Conservation (phyloP, 1,139 yeast species). For the Kodamaea sp. region DNA sequence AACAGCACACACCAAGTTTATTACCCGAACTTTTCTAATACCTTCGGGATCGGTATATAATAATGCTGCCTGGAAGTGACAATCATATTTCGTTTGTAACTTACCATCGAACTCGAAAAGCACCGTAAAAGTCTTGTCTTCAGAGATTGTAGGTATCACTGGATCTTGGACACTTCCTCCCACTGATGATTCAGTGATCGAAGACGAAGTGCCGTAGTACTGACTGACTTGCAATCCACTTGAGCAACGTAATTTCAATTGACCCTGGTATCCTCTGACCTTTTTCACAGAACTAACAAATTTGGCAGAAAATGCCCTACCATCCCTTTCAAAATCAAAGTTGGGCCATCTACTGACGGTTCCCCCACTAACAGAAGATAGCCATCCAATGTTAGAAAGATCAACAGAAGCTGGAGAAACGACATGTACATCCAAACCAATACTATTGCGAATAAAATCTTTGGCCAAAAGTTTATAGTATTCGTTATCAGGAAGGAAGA, state of each 20-base stretch:
- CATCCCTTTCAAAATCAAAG: constrained; percentile 72
- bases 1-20: constrained; percentile 80
- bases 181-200: constrained; percentile 27
- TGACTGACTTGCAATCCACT: constrained; percentile 83
- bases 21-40: constrained; percentile 76
- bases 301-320: constrained; percentile 62
- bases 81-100: constrained; percentile 69
- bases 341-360: constrained; percentile 61
- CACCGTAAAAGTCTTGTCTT: constrained; percentile 69
- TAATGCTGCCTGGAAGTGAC: constrained; percentile 89
- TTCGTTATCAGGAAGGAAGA: constrained; percentile 60
- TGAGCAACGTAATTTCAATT: constrained; percentile 83
- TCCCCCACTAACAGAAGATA: constrained; percentile 77
- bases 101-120: constrained; percentile 78
- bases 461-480: constrained; percentile 64
- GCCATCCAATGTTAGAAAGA: constrained; percentile 68
- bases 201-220: constrained; percentile 60
- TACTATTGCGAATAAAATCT: constrained; percentile 56
- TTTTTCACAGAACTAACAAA: constrained; percentile 49
- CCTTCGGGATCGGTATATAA: constrained; percentile 82
- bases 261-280: constrained; percentile 73
- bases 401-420: constrained; percentile 70
- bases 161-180: constrained; percentile 56
- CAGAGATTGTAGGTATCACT: constrained; percentile 62
- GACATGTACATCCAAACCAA: constrained; percentile 78